phyloP scores from a whole-genome alignment of 306 rosid species.

The Morella rubra region DNA sequence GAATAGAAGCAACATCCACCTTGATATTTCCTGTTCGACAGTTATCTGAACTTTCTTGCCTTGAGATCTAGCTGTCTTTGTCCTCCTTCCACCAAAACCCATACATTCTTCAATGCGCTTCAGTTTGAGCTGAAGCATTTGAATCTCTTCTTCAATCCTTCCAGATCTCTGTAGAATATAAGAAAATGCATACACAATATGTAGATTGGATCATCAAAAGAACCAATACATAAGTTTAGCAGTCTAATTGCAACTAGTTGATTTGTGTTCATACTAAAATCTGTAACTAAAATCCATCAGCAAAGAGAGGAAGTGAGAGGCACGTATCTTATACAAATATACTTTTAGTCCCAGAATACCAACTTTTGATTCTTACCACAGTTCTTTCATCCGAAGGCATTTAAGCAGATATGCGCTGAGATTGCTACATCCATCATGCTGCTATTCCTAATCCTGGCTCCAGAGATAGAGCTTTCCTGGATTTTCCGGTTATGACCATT shows the following conservation, averaged over 20 bases:
- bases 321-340: too few relatives aligned
- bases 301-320: neutral
- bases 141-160: slow-evolving; percentile 86
- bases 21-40: slow-evolving; percentile 81
- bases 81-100: slow-evolving; percentile 67
- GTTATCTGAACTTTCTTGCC: slow-evolving; percentile 89
- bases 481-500: neutral
- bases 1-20: slow-evolving; percentile 40
- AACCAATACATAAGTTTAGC: neutral
- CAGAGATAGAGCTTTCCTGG: slow-evolving; percentile 76
- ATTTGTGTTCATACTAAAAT: neutral
- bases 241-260: neutral
- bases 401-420: slow-evolving; percentile 87
- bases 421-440: slow-evolving; percentile 26
- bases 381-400: too few relatives aligned
- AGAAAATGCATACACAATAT: neutral
- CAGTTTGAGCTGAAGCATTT: slow-evolving; percentile 75
- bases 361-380: too few relatives aligned
- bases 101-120: slow-evolving; percentile 71
- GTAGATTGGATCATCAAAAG: neutral
- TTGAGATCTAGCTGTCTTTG: slow-evolving; percentile 82
- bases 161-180: slow-evolving; percentile 66
- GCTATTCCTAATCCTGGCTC: slow-evolving; percentile 80
- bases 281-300: neutral
- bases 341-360: too few relatives aligned